phyloP scores from a whole-genome alignment of 2,329 filamentous ascomycete species.

The Nemania sp. region DNA sequence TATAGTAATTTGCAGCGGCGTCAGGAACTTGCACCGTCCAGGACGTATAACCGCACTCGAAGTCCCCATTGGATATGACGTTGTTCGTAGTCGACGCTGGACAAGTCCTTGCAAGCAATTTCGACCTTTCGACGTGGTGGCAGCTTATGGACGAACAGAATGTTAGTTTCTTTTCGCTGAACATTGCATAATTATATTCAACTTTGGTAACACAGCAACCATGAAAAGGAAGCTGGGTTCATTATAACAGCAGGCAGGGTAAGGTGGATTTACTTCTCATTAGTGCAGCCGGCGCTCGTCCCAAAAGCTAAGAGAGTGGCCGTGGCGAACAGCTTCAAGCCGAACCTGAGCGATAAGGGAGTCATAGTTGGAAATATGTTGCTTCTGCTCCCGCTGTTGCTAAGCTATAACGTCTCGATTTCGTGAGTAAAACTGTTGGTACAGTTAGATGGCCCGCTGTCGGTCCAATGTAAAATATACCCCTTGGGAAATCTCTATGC shows the following conservation, averaged over 20 bases:
- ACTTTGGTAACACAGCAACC: neutral
- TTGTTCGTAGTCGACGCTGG: constrained; percentile 12
- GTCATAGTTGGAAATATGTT: neutral
- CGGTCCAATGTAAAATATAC: no score
- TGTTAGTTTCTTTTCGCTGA: neutral
- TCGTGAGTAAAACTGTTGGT: no score
- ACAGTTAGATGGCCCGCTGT: no score
- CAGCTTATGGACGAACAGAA: neutral
- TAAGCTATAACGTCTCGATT: neutral
- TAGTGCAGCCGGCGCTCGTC: neutral
- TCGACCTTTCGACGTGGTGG: neutral
- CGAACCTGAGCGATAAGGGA: neutral
- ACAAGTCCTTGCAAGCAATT: neutral
- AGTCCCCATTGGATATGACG: constrained; percentile 35
- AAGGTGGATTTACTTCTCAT: neutral
- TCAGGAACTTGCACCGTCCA: constrained; percentile 43
- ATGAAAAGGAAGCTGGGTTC: no score
- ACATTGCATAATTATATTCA: neutral
- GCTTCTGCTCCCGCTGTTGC: neutral
- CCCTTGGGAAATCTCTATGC: neutral
- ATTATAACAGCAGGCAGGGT: neutral
- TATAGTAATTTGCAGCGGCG: constrained; percentile 12
- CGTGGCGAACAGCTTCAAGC: constrained; percentile 13
- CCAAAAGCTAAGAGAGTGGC: constrained; percentile 6
- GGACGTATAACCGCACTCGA: constrained; percentile 40